phyloP scores from a whole-genome alignment of 257 asterid species.

The Anisodus tanguticus region DNA sequence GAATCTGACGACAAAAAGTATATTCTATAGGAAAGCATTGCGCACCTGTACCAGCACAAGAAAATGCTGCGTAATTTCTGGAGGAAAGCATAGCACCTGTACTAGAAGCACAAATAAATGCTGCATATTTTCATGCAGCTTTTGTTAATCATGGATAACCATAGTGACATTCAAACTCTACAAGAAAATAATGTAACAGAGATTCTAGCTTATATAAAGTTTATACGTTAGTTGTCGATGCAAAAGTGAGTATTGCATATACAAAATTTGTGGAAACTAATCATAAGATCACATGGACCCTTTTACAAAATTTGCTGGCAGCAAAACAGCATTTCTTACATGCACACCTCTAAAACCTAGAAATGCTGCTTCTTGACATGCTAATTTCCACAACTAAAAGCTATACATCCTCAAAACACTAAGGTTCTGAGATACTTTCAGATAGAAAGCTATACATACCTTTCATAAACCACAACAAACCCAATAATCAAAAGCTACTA shows the following conservation, averaged over 20 bases:
- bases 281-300: neutral
- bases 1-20: neutral
- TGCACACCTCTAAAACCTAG: neutral
- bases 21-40: neutral
- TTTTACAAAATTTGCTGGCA: conserved; percentile 5
- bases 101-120: too few species aligned
- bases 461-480: neutral
- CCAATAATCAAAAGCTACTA: neutral
- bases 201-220: neutral
- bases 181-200: neutral
- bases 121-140: too few species aligned
- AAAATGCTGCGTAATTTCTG: too few species aligned
- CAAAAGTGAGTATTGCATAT: neutral
- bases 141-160: neutral
- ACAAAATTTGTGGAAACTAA: neutral
- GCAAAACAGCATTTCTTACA: neutral
- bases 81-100: too few species aligned
- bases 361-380: conserved; percentile 8
- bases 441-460: neutral
- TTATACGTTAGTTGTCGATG: neutral
- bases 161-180: neutral
- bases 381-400: conserved; percentile 10
- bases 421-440: neutral
- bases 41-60: too few species aligned
- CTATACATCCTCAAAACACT: conserved; percentile 18